Base-by-base conservation (phyloP, 805 yeast genomes). In the Candida maltosa region DNA sequence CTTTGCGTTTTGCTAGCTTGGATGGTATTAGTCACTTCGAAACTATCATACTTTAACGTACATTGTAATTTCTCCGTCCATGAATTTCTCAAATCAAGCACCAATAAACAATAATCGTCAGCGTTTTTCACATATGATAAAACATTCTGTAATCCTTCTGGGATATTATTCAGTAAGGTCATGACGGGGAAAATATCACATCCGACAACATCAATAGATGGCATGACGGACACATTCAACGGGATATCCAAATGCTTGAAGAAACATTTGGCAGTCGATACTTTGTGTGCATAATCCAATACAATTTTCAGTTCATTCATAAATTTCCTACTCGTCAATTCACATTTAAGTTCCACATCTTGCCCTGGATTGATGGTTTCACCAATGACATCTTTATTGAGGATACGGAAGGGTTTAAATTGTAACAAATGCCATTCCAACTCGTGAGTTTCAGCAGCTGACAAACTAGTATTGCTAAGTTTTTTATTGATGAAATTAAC, bases 11-110 rank as follows among this genome's bases (percentile, higher is more conserved):
- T 56, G 11, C 51, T 49, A 1, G 69, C 53, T 10, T 49, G 54
- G 9, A 68, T 43, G 4, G 32, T 26, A 26, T 58, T 65, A 4
- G 51, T 47, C 3, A 70, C 60, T 2, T 45, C 44, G 39, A 55
- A 59, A n/a, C 42, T 38, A 4, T 42, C 40, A 40, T 62, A 66
- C 2, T 46, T 44, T 8, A 75, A 39, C 2, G 57, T 42, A 27
- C 53, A 54, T 4, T 35, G 25, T 22, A 69, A 45, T 19, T 73
- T 71, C 32, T 80, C 81, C 5, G 74, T 69, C 93, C 96, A 89
- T 2, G 84, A 70, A 54, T 93, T 91, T 44, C 87, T 73, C 38
- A 93, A 58, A 53, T 93, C 97, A 10, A 91, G 49, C 1, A 87
- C 69, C 35, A 84, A 60, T 31, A 83, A 58, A 42, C 83, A 80